Evolutionary conservation across 148 eudicot genomes (phyloP), one percentile per base, ranked within the genome.

Genomic region (Silene latifolia): DNA sequence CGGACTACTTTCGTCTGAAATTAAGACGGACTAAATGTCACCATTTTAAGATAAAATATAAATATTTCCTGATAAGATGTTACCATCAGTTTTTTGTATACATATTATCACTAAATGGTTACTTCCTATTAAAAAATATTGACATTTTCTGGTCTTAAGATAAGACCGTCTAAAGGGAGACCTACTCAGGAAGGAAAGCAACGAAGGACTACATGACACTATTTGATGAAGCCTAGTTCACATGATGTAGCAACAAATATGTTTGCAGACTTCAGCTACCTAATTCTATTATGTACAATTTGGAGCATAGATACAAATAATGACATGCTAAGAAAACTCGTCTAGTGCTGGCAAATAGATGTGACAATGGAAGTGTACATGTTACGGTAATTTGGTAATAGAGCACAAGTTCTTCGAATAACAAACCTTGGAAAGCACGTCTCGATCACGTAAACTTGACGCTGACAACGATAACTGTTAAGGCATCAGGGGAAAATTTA

Each of bases 371-470:
- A 71, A 13, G 19, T 15, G 27, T 13, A 58, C 47, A 11, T 47
- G 21, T 24, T 20, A 72, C 42, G 56, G 29, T 8, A n/a, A 35
- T 12, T 44, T 19, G 32, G 47, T 10, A 63, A 56, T 19, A 72
- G 47, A 32, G 29, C 15, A 73, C 25, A 73, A 63, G 78, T 18
- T 10, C 2, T 75, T 9, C 19, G 21, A 32, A 17, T 67, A 69
- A 75, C 92, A 74, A 81, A 93, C 99, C 99, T 92, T 92, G 71
- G 97, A 95, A 83, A 95, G 87, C 80, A 90, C 86, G 77, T 95
- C 99, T 42, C 90, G 83, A 72, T 95, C 90, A 73, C 89, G 91
- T 72, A 95, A 88, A 74, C 88, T 83, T 79, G 96, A 78, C 77
- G 94, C 97, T 57, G 99, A 88, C 60, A 95, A 74, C 24, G 99